These are phyloP conservation scores for Lotmaria passim DNA, from an alignment of 208 protist species.

Conservation along the genomic window DNA sequence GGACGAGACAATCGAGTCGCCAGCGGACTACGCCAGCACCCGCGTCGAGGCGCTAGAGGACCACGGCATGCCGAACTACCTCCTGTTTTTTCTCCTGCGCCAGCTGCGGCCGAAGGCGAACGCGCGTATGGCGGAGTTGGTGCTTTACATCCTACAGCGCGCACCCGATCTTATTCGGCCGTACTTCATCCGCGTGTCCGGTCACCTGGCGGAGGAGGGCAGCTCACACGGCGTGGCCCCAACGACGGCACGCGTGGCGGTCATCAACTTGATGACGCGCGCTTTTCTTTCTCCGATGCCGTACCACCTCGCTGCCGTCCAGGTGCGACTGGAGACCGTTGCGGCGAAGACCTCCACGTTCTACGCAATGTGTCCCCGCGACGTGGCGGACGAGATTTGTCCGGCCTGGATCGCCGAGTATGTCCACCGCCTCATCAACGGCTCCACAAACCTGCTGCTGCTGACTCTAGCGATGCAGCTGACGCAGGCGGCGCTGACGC, in stretches of 20 bases:
- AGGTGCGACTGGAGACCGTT: slow-evolving; percentile 60
- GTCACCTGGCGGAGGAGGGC: slow-evolving; percentile 78
- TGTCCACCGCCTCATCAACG: slow-evolving; percentile 84
- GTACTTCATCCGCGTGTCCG: slow-evolving; percentile 83
- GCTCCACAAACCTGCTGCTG: slow-evolving; percentile 75
- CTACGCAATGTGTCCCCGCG: slow-evolving; percentile 75
- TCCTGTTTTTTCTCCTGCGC: slow-evolving; percentile 89
- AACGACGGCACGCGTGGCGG: slow-evolving; percentile 71
- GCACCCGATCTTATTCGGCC: slow-evolving; percentile 88
- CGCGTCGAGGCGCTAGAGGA: slow-evolving; percentile 74
- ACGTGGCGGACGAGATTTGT: slow-evolving; percentile 85
- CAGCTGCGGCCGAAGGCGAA: slow-evolving; percentile 77
- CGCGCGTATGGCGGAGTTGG: slow-evolving; percentile 57
- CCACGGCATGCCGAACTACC: slow-evolving; percentile 89
- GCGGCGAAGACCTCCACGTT: slow-evolving; percentile 71
- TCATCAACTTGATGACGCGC: slow-evolving; percentile 86
- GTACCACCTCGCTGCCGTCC: slow-evolving; percentile 69
- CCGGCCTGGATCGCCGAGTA: slow-evolving; percentile 83
- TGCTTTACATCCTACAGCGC: slow-evolving; percentile 76
- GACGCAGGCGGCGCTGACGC: slow-evolving; percentile 78
- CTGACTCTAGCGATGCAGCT: slow-evolving; percentile 83
- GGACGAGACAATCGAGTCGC: slow-evolving; percentile 77
- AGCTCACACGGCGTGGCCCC: slow-evolving; percentile 50
- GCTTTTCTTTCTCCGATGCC: slow-evolving; percentile 80
- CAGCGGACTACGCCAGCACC: slow-evolving; percentile 79